Base-by-base conservation (phyloP, 2,329 filamentous ascomycete genomes). In the Calycina herbarum region DNA sequence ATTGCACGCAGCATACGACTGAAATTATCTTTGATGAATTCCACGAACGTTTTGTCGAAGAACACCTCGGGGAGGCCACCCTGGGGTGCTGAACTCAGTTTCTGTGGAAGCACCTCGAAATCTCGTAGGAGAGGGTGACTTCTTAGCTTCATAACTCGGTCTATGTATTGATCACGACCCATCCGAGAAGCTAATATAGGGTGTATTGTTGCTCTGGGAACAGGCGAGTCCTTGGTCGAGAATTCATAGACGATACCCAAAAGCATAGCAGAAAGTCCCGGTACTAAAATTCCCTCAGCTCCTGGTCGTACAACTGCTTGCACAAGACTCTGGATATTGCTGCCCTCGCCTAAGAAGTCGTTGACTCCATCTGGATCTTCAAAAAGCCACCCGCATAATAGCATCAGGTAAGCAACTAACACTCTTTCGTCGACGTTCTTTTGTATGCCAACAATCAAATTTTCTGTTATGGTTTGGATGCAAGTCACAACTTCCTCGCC, bases 1-100 rank as follows among this genome's bases (percentile, higher is more conserved):
- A 99, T 92, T 15, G 93, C 91, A 68, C 93, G 87, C 48, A 90
- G 81, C 65, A 97, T 80, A 8, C 94, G 89, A 73, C 91, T 94
- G 76, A 96, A 98, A 75, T 97, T 97, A 74, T 98, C 94, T 74
- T 97, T 97, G 73, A 97, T 86, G 73, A 98, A 97, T 67, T 97
- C 92, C 64, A 99, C 88, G 77, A 97, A 98, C 0, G 86, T 86
- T 58, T 86, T 84, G 71, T 97, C 93, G 69, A 98, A 95, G 75
- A 88, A 96, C 0, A 97, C 91, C 61, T 94, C 89, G 0, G 93
- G 91, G 7, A 94, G 77, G 71, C 78, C 85, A 77, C 82, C 81
- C 63, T 81, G 72, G 78, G 85, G 59, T 72, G 80, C 68, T 74
- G 79, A 79, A 69, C 84, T 83, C 7, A 87, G 79, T 68, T 86